phyloP scores from a whole-genome alignment of 2,329 filamentous ascomycete genomes.

The Diaporthe sp. region DNA sequence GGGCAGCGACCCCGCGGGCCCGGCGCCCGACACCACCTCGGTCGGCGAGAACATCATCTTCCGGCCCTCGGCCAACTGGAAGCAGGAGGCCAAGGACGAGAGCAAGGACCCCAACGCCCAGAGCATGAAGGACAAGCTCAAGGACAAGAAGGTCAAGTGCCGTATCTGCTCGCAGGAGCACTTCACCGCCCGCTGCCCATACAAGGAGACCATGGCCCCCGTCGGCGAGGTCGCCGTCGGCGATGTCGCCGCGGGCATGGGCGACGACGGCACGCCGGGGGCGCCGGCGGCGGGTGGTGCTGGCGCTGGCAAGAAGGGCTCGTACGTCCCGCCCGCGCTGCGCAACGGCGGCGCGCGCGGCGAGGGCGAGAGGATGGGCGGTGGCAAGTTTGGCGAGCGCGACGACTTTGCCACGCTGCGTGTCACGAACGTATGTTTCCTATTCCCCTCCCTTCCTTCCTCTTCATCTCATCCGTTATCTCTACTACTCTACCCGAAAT shows the following conservation, averaged over 20 bases:
- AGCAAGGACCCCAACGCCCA: constrained; percentile 80
- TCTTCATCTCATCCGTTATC: constrained; percentile 28
- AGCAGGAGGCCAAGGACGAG: constrained; percentile 86
- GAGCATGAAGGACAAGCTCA: constrained; percentile 85
- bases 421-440: constrained; percentile 90
- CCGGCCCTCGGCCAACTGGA: constrained; percentile 93
- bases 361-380: constrained; percentile 84
- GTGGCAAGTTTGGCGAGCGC: constrained; percentile 89
- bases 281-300: constrained; percentile 62
- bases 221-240: constrained; percentile 72
- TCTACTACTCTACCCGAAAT: neutral
- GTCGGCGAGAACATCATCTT: constrained; percentile 99
- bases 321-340: constrained; percentile 95
- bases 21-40: constrained; percentile 89
- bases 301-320: constrained; percentile 79
- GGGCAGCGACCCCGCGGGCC: constrained; percentile 86
- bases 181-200: constrained; percentile 98
- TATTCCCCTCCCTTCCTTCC: neutral
- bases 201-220: constrained; percentile 99
- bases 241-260: constrained; percentile 70
- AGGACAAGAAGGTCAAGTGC: constrained; percentile 99
- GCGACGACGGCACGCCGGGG: constrained; percentile 62
- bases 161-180: constrained; percentile 99
- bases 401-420: constrained; percentile 96
- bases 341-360: constrained; percentile 75